Conservation (phyloP, 208 protist species). For the Leishmania tarentolae region DNA sequence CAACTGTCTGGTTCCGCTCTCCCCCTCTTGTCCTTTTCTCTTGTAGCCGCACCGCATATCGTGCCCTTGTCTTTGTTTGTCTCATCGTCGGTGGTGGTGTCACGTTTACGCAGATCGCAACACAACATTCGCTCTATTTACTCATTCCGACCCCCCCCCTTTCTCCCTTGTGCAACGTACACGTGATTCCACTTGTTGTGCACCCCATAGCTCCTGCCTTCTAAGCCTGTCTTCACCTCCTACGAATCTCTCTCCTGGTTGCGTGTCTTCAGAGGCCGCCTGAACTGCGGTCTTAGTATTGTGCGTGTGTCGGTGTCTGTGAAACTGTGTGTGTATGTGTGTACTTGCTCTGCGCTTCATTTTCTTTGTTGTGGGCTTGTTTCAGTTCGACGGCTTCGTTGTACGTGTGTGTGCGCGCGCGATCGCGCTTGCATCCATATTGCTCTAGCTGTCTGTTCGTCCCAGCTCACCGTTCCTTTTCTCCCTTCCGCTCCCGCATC, state of each 20-base stretch:
- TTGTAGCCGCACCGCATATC: background rate
- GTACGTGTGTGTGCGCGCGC: background rate
- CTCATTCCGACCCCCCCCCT: background rate
- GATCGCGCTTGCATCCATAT: background rate
- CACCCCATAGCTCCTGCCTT: background rate
- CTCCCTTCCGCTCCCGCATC: background rate
- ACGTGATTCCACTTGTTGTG: background rate
- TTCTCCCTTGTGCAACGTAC: background rate
- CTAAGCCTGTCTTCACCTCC: background rate
- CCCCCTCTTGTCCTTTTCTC: background rate
- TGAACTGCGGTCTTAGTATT: background rate
- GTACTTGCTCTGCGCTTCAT: background rate
- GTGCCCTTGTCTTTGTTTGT: background rate
- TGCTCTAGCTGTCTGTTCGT: background rate
- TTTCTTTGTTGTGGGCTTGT: background rate
- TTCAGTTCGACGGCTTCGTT: background rate
- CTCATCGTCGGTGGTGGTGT: background rate
- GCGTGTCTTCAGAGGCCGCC: background rate
- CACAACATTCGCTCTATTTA: background rate
- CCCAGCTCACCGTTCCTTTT: slow-evolving; percentile 4
- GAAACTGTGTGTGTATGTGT: background rate
- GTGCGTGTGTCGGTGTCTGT: background rate
- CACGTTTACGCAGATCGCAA: background rate
- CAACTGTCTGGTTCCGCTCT: background rate
- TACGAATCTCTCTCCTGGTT: background rate